Conservation (phyloP, 2,329 filamentous ascomycete species). For the Aspergillus aculeatus region DNA sequence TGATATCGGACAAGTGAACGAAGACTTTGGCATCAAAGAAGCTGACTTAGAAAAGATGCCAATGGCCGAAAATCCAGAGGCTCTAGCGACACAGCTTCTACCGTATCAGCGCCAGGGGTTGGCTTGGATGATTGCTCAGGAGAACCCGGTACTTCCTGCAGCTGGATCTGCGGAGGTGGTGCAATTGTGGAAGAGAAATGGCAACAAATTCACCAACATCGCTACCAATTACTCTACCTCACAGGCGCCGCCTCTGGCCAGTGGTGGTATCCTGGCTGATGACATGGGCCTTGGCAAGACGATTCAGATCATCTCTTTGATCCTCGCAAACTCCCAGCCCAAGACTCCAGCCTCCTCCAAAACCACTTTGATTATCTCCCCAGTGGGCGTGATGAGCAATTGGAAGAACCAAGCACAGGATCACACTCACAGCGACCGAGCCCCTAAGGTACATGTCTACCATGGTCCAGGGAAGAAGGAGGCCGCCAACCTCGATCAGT, state of each 20-base stretch:
- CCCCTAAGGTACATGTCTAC: slow-evolving; percentile 69
- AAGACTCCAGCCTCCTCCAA: slow-evolving; percentile 50
- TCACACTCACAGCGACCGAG: slow-evolving; percentile 65
- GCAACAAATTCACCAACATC: slow-evolving; percentile 60
- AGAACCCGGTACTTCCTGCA: slow-evolving; percentile 65
- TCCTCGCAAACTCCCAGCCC: slow-evolving; percentile 57
- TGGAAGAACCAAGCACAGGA: slow-evolving; percentile 77
- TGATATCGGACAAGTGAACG: slow-evolving; percentile 62
- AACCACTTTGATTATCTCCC: slow-evolving; percentile 75
- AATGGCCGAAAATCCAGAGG: slow-evolving; percentile 65
- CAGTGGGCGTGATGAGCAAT: slow-evolving; percentile 85
- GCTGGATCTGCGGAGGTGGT: slow-evolving; percentile 60
- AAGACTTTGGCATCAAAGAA: slow-evolving; percentile 71
- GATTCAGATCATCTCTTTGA: slow-evolving; percentile 77
- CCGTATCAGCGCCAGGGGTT: slow-evolving; percentile 79
- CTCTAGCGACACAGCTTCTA: slow-evolving; percentile 66
- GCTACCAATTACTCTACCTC: slow-evolving; percentile 67
- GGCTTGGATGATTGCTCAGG: slow-evolving; percentile 76
- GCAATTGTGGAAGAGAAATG: slow-evolving; percentile 71
- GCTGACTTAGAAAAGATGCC: slow-evolving; percentile 69
- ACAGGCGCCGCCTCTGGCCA: slow-evolving; percentile 62
- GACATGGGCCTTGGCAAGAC: slow-evolving; percentile 95
- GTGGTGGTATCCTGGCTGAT: slow-evolving; percentile 82
- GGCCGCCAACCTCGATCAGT: slow-evolving; percentile 60
- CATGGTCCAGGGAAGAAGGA: slow-evolving; percentile 64